Evolutionary conservation across 2,329 filamentous ascomycete species (phyloP).

Genomic region (Sarocladiaceae sp.): DNA sequence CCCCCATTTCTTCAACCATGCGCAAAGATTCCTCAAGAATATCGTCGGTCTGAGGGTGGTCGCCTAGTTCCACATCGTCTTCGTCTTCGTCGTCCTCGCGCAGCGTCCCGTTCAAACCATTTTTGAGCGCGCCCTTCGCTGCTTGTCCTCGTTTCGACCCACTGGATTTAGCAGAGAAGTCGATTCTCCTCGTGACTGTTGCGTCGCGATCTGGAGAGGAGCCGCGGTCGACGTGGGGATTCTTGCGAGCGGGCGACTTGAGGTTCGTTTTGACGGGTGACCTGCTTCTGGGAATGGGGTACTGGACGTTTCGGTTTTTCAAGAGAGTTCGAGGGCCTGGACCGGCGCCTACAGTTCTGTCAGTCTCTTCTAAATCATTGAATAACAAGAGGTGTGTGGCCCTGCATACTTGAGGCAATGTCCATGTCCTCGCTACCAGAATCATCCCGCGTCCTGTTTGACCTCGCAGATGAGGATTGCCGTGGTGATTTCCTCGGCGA

Average conservation of each 20-base stretch:
- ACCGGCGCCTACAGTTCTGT: constrained; percentile 35
- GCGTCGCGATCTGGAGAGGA: constrained; percentile 39
- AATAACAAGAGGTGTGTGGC: constrained; percentile 16
- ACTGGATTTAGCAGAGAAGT: constrained; percentile 35
- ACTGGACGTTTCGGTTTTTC: constrained; percentile 41
- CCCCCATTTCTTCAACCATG: constrained; percentile 30
- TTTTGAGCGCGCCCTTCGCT: constrained; percentile 13
- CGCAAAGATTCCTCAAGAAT: constrained; percentile 29
- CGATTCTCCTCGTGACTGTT: constrained; percentile 46
- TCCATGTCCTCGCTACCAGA: constrained; percentile 46
- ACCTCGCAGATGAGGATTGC: constrained; percentile 14
- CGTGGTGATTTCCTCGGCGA: constrained; percentile 58
- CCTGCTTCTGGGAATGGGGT: constrained; percentile 39
- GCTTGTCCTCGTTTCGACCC: constrained; percentile 8
- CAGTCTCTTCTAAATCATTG: neutral
- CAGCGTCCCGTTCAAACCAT: constrained; percentile 22
- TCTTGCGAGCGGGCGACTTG: constrained; percentile 54
- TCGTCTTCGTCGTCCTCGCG: constrained; percentile 19
- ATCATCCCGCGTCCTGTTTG: constrained; percentile 12
- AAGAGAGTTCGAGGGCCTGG: constrained; percentile 48
- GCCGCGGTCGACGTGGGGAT: constrained; percentile 48
- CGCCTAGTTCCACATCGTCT: constrained; percentile 23
- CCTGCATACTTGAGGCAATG: constrained; percentile 39
- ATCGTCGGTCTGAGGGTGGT: constrained; percentile 16
- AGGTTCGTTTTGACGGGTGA: constrained; percentile 61